Conservation (phyloP, 345 rosid species). For the Hirschfeldia incana region DNA sequence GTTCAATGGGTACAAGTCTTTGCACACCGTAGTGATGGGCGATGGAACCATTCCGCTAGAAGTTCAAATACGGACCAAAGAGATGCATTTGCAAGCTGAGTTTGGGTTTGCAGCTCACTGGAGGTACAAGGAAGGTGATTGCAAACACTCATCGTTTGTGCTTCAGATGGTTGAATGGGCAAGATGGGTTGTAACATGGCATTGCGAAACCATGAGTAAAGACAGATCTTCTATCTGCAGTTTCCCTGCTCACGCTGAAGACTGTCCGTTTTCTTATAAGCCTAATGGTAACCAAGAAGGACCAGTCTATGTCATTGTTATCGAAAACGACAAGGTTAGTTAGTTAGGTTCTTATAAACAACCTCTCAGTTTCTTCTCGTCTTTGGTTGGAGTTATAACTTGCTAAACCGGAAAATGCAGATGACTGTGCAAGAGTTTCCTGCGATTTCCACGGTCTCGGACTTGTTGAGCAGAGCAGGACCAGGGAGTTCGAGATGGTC, state of each 20-base stretch:
- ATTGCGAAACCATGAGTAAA: conserved; percentile 80
- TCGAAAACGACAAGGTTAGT: conserved; percentile 86
- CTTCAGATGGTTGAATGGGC: conserved; percentile 99
- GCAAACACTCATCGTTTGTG: conserved; percentile 75
- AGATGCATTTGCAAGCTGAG: conserved; percentile 96
- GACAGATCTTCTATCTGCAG: conserved; percentile 58
- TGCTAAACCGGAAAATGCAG: conserved; percentile 47
- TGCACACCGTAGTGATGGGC: conserved; percentile 81
- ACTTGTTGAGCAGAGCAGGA: conserved; percentile 71
- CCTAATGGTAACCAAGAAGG: conserved; percentile 60
- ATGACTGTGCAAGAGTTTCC: conserved; percentile 95
- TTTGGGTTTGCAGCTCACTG: conserved; percentile 99
- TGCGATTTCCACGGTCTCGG: conserved; percentile 64
- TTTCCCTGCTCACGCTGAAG: conserved; percentile 75
- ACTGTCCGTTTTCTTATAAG: conserved; percentile 76
- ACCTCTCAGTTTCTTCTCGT: neutral
- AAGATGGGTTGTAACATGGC: conserved; percentile 95
- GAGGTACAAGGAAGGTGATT: conserved; percentile 94
- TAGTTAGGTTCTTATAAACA: conserved; percentile 21
- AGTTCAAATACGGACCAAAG: conserved; percentile 89
- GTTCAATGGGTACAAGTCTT: conserved; percentile 89
- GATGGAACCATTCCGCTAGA: conserved; percentile 79
- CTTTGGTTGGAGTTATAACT: neutral
- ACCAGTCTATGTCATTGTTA: conserved; percentile 75
- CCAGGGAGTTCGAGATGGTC: conserved; percentile 70